phyloP scores from a whole-genome alignment of 2,329 filamentous ascomycete genomes.

The Penicillium sp. region DNA sequence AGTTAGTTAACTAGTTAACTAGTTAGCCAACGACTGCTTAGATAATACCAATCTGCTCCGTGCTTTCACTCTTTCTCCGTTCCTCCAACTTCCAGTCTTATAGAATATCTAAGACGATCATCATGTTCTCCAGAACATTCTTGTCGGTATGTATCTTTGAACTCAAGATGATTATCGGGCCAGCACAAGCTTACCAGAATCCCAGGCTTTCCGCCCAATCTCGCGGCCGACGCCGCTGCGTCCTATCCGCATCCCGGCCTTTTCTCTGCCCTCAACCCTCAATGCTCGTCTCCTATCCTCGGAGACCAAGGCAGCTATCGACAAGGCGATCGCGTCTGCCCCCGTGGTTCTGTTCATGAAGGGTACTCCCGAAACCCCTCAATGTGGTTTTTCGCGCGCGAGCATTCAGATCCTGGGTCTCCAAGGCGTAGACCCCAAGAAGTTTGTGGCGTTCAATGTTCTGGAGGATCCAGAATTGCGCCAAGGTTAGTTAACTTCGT shows the following conservation, averaged over 20 bases:
- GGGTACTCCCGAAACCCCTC: constrained; percentile 90
- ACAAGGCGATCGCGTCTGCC: constrained; percentile 81
- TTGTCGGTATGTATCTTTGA: constrained; percentile 16
- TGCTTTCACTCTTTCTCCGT: background rate
- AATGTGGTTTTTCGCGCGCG: constrained; percentile 94
- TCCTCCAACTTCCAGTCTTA: background rate
- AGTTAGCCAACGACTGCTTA: background rate
- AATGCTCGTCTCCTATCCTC: constrained; percentile 70
- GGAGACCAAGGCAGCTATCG: constrained; percentile 78
- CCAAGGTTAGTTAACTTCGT: constrained; percentile 57
- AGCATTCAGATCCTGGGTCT: constrained; percentile 92
- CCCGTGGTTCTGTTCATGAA: constrained; percentile 99
- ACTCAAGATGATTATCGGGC: background rate
- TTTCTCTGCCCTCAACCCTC: constrained; percentile 40
- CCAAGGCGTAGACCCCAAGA: constrained; percentile 90
- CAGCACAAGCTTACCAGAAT: background rate
- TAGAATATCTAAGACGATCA: constrained; percentile 9
- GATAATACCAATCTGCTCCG: constrained; percentile 1
- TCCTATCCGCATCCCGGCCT: constrained; percentile 20
- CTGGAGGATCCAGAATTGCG: constrained; percentile 86
- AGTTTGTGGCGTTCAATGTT: constrained; percentile 98
- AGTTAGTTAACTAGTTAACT: background rate
- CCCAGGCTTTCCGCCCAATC: constrained; percentile 33
- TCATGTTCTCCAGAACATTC: constrained; percentile 31
- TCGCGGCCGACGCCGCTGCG: constrained; percentile 25